A percentile compares a stretch with the other conserved stretches of the same genome.
phyloP scores from a whole-genome alignment of 495 filamentous ascomycete species.

The Clavariopsis aquatica region DNA sequence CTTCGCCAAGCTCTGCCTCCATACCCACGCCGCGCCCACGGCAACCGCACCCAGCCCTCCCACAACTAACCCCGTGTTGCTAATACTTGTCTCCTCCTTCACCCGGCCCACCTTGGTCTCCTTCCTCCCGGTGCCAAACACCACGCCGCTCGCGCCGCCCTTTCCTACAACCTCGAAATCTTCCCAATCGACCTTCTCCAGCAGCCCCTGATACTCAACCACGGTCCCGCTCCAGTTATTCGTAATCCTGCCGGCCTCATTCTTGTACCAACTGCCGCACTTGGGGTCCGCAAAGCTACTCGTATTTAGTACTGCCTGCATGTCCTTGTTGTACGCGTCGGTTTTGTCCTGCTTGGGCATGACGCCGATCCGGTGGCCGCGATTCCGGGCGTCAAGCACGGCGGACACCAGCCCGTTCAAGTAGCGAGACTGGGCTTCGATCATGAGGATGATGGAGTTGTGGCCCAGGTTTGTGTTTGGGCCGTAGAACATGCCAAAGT shows the following conservation, averaged over 20 bases:
- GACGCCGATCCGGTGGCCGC: constrained; percentile 48
- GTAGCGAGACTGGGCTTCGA: constrained; percentile 59
- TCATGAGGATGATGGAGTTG: constrained; percentile 61
- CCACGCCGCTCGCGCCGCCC: constrained; percentile 42
- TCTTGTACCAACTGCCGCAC: constrained; percentile 62
- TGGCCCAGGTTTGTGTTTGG: constrained; percentile 60
- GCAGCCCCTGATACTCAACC: constrained; percentile 52
- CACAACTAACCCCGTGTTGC: constrained; percentile 43
- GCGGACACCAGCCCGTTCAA: constrained; percentile 51
- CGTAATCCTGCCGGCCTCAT: constrained; percentile 54
- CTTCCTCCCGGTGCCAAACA: constrained; percentile 42
- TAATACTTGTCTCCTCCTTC: constrained; percentile 49
- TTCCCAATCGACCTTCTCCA: constrained; percentile 50
- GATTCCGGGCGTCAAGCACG: constrained; percentile 46
- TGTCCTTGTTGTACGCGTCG: constrained; percentile 49
- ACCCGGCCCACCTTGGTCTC: constrained; percentile 49
- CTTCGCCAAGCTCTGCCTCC: constrained; percentile 12
- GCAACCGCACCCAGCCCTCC: constrained; percentile 43
- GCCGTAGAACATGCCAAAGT: constrained; percentile 61
- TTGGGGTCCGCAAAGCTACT: constrained; percentile 56
- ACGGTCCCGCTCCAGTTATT: constrained; percentile 59
- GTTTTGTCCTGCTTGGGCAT: constrained; percentile 45
- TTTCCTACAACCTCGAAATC: constrained; percentile 50
- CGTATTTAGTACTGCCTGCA: constrained; percentile 50
- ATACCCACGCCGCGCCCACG: constrained; percentile 22